Evolutionary conservation across 106 monocot species (phyloP).

Genomic region (Dendrobium huoshanense): DNA sequence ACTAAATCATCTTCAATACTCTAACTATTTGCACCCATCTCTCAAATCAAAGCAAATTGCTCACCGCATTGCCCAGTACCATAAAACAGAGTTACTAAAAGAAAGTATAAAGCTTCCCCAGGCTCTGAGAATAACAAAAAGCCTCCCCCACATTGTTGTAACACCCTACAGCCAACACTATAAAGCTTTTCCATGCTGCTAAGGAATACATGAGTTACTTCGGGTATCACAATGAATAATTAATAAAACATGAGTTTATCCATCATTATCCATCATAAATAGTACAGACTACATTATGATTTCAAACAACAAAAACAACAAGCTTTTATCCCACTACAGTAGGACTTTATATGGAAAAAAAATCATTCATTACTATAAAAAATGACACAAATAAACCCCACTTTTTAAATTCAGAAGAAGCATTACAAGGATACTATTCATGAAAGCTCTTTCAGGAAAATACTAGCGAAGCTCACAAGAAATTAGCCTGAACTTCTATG

Average conservation of each 20-base stretch:
- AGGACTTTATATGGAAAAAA: neutral
- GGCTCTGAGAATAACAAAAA: neutral
- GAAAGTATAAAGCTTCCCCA: too few species aligned
- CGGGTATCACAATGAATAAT: neutral
- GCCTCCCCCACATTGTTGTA: neutral
- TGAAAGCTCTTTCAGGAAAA: neutral
- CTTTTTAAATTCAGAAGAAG: neutral
- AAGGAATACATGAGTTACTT: neutral
- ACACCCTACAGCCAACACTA: neutral
- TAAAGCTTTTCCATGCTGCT: neutral
- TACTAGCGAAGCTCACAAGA: neutral
- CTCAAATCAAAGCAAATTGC: neutral
- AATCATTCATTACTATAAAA: neutral
- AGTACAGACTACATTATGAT: neutral
- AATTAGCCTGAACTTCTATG: neutral
- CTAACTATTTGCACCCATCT: neutral
- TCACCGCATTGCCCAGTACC: too few species aligned
- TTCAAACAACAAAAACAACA: neutral
- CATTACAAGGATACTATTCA: neutral
- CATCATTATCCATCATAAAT: neutral
- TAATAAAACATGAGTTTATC: neutral
- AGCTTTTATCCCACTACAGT: neutral
- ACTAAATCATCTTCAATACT: neutral
- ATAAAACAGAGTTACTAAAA: too few species aligned
- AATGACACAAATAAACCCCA: neutral